A percentile compares a stretch with the other conserved stretches of the same genome.
Conservation (phyloP, 2,329 filamentous ascomycete species). For the Ambrosiella cleistominuta region DNA sequence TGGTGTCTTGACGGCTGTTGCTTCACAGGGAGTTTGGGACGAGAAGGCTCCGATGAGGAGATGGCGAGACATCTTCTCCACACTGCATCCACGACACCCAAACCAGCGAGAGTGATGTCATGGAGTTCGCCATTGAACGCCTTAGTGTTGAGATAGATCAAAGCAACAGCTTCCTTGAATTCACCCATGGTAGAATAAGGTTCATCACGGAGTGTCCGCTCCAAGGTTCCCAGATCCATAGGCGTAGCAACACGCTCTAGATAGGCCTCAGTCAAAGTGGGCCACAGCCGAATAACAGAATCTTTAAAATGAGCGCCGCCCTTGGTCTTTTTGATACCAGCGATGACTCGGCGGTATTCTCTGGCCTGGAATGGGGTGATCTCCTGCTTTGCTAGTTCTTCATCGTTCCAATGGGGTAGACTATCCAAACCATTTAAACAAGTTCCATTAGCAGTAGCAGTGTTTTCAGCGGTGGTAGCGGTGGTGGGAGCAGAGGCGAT, state of each 20-base stretch:
- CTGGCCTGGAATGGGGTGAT: conserved; percentile 44
- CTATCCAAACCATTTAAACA: conserved; percentile 17
- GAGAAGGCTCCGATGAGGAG: conserved; percentile 33
- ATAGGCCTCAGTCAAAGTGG: conserved; percentile 60
- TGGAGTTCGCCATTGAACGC: conserved; percentile 72
- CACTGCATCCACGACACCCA: conserved; percentile 37
- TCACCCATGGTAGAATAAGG: conserved; percentile 51
- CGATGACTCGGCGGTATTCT: conserved; percentile 47
- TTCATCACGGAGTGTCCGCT: conserved; percentile 56
- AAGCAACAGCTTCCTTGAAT: conserved; percentile 55
- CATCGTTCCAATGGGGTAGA: conserved; percentile 25
- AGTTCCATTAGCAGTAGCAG: conserved; percentile 14
- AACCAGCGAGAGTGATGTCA: conserved; percentile 43
- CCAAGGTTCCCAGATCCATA: conserved; percentile 72
- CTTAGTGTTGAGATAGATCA: conserved; percentile 64
- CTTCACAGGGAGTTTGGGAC: conserved; percentile 32
- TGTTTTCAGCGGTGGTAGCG: conserved; percentile 6
- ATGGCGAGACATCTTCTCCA: conserved; percentile 29
- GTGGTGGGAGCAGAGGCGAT: conserved; percentile 10
- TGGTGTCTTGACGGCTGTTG: conserved; percentile 27
- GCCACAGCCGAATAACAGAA: conserved; percentile 59
- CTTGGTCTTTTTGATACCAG: conserved; percentile 72
- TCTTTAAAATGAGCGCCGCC: conserved; percentile 57
- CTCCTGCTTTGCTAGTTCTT: conserved; percentile 26
- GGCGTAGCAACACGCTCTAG: conserved; percentile 52